phyloP scores from a whole-genome alignment of 106 monocot genomes.

The Apostasia ramifera region DNA sequence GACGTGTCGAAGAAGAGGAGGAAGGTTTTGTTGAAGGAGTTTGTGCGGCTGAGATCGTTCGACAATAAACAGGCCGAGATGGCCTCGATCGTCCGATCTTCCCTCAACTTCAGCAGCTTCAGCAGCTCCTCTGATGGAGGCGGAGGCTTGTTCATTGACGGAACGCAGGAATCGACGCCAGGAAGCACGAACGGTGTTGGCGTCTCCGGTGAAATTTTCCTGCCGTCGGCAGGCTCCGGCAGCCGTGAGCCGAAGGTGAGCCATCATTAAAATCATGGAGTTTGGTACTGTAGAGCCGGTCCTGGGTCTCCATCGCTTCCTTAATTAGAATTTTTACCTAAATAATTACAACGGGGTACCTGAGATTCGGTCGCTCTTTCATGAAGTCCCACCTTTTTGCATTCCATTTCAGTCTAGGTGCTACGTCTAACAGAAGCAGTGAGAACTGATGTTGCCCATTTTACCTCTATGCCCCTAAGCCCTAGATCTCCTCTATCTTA shows the following conservation, averaged over 20 bases:
- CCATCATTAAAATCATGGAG: background rate
- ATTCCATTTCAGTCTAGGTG: no score
- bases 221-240: background rate
- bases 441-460: no score
- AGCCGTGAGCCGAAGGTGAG: background rate
- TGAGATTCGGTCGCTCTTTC: no score
- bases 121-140: background rate
- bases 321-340: no score
- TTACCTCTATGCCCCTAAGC: no score
- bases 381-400: no score
- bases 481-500: no score
- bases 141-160: background rate
- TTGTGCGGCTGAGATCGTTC: background rate
- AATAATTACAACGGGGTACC: no score
- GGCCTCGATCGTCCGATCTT: background rate
- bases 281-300: no score
- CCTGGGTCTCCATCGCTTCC: no score
- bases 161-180: background rate
- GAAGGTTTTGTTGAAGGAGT: no score
- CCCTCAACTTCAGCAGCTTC: background rate
- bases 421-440: no score
- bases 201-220: background rate
- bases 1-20: background rate
- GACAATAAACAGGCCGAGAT: background rate
- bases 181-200: background rate